Percentiles rank a stretch among this genome's conserved stretches.
Evolutionary conservation across 169 alveolate genomes (phyloP).

Genomic region (Blepharisma undulans): DNA sequence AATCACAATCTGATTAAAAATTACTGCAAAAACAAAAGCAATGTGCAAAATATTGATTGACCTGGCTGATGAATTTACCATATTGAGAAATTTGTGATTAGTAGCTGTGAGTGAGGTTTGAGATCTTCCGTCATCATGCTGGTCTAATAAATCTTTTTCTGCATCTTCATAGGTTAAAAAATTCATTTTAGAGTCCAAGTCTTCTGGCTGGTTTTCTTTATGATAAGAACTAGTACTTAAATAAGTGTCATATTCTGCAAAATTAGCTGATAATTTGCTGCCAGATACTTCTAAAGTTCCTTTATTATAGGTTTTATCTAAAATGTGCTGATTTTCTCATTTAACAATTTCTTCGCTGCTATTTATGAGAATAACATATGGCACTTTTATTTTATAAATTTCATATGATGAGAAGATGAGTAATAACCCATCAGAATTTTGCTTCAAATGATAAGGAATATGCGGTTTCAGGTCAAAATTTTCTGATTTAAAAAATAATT

Average conservation of each 20-base stretch:
- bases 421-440: background rate
- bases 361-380: background rate
- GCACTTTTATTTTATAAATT: background rate
- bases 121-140: background rate
- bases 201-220: background rate
- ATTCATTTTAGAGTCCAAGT: background rate
- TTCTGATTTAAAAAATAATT: background rate
- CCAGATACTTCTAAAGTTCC: background rate
- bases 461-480: background rate
- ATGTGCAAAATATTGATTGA: background rate
- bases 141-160: too few relatives aligned
- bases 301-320: too few relatives aligned
- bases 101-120: background rate
- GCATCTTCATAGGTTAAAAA: background rate
- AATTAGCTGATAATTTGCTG: background rate
- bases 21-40: background rate
- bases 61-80: background rate
- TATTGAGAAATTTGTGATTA: background rate
- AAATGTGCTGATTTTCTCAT: background rate
- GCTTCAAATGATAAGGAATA: background rate
- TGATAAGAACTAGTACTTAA: background rate
- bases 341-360: background rate
- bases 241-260: background rate
- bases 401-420: background rate
- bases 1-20: background rate